Percentiles rank a stretch among this genome's conserved stretches.
These are phyloP conservation scores for Westerdykella aurantiaca DNA, from an alignment of 2,329 filamentous ascomycete species.

Conservation along the genomic window DNA sequence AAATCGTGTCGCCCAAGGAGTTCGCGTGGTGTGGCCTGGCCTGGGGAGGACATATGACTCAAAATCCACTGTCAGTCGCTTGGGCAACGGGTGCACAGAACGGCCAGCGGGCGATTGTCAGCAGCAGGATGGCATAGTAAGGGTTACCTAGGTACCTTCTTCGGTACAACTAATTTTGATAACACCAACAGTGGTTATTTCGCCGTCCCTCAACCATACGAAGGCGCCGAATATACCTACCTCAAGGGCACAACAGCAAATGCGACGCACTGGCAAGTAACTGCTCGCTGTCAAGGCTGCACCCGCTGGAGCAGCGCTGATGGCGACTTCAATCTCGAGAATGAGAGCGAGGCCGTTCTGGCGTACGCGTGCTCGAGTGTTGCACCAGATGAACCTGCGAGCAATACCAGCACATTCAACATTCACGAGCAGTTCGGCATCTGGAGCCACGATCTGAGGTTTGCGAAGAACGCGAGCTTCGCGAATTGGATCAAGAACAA, in stretches of 20 bases:
- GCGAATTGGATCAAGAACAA: constrained; percentile 3
- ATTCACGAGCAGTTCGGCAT: constrained; percentile 14
- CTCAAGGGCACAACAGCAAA: constrained; percentile 9
- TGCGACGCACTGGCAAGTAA: constrained; percentile 13
- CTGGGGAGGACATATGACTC: constrained; percentile 17
- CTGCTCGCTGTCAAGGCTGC: constrained; percentile 13
- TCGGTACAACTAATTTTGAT: neutral
- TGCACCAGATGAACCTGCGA: constrained; percentile 6
- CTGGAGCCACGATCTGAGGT: constrained; percentile 11
- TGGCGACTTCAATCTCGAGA: constrained; percentile 9
- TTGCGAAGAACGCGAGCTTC: constrained; percentile 11
- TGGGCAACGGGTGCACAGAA: constrained; percentile 9
- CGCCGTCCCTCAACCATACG: constrained; percentile 67
- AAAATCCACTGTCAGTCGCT: constrained; percentile 14
- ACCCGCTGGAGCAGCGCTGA: constrained; percentile 12
- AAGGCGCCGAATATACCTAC: constrained; percentile 10
- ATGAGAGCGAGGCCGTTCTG: constrained; percentile 2
- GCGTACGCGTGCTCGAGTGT: constrained; percentile 13
- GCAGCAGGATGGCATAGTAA: constrained; percentile 14
- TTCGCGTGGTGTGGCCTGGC: constrained; percentile 17
- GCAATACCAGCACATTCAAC: constrained; percentile 10
- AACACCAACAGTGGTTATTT: constrained; percentile 83
- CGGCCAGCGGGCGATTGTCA: constrained; percentile 9
- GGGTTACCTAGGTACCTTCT: neutral
- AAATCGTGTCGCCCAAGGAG: constrained; percentile 10